Percentiles rank a stretch among this genome's conserved stretches.
These are phyloP conservation scores for Immersiella caudata DNA, from an alignment of 495 filamentous ascomycete genomes.

Conservation along the genomic window DNA sequence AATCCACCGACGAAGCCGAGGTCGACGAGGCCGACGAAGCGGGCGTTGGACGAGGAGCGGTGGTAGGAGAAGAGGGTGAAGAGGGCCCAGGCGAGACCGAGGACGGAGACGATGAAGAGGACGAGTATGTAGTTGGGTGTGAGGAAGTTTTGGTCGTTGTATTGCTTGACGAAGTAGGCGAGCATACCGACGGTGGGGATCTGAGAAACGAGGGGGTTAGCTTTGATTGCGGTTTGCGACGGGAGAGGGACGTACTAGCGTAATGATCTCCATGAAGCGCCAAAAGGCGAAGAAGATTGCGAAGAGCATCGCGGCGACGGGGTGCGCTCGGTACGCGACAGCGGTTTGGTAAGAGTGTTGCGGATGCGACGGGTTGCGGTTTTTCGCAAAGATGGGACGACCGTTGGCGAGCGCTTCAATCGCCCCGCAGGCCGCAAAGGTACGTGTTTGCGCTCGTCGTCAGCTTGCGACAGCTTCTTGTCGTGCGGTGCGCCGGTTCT, in stretches of 20 bases:
- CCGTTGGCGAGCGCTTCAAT: background rate
- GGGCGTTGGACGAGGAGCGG: slow-evolving; percentile 67
- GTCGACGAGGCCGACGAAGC: slow-evolving; percentile 79
- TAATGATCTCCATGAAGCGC: slow-evolving; percentile 80
- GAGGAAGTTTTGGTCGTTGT: slow-evolving; percentile 66
- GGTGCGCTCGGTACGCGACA: background rate
- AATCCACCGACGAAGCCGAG: slow-evolving; percentile 79
- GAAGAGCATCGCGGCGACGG: slow-evolving; percentile 63
- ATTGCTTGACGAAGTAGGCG: slow-evolving; percentile 80
- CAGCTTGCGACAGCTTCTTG: background rate
- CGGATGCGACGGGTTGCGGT: slow-evolving; percentile 15
- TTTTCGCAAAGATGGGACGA: background rate
- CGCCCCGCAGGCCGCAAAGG: background rate
- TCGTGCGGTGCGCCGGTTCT: background rate
- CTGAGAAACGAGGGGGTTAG: slow-evolving; percentile 31
- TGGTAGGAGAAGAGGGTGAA: slow-evolving; percentile 81
- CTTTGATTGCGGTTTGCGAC: slow-evolving; percentile 3
- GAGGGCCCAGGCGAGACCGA: slow-evolving; percentile 78
- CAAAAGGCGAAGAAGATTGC: slow-evolving; percentile 83
- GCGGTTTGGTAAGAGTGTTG: background rate
- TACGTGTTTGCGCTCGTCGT: background rate
- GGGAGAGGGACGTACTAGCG: slow-evolving; percentile 50
- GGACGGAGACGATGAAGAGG: slow-evolving; percentile 85
- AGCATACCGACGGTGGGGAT: slow-evolving; percentile 90
- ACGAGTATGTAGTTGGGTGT: slow-evolving; percentile 81